Evolutionary conservation across 371 early-diverging fungal species (phyloP).

Genomic region (Mortierella sp.): DNA sequence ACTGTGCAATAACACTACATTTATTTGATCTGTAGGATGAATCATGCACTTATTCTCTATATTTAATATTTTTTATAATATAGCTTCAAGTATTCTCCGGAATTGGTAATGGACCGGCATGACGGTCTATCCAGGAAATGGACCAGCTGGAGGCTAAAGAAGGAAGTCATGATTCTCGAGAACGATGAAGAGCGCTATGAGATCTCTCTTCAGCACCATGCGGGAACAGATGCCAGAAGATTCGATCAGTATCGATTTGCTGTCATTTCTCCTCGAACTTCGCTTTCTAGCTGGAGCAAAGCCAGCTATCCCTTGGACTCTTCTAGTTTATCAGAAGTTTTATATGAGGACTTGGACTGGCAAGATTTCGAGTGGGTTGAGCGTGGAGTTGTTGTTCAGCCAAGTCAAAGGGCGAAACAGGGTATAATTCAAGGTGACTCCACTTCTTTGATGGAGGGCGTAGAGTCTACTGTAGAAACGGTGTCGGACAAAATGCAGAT

Average conservation of each 20-base stretch:
- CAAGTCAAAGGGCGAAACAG: slow-evolving; percentile 19
- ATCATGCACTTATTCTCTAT: not conserved
- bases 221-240: slow-evolving; percentile 42
- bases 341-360: slow-evolving; percentile 56
- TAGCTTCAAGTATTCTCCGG: slow-evolving; percentile 61
- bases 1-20: not conserved
- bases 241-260: slow-evolving; percentile 52
- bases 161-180: slow-evolving; percentile 52
- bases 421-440: not conserved
- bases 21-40: not conserved
- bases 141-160: slow-evolving; percentile 54
- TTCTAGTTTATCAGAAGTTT: slow-evolving; percentile 21
- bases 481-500: not conserved
- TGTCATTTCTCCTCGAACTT: slow-evolving; percentile 46
- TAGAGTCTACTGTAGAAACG: not conserved
- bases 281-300: slow-evolving; percentile 47
- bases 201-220: slow-evolving; percentile 50
- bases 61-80: not conserved
- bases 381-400: slow-evolving; percentile 54
- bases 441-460: slow-evolving; percentile 28
- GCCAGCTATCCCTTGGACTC: slow-evolving; percentile 29
- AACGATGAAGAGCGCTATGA: slow-evolving; percentile 56
- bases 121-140: slow-evolving; percentile 54
- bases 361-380: slow-evolving; percentile 58
- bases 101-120: slow-evolving; percentile 57